Percentiles rank a stretch among this genome's conserved stretches.
Conservation (phyloP, 257 asterid genomes). For the Solanum peruvianum region DNA sequence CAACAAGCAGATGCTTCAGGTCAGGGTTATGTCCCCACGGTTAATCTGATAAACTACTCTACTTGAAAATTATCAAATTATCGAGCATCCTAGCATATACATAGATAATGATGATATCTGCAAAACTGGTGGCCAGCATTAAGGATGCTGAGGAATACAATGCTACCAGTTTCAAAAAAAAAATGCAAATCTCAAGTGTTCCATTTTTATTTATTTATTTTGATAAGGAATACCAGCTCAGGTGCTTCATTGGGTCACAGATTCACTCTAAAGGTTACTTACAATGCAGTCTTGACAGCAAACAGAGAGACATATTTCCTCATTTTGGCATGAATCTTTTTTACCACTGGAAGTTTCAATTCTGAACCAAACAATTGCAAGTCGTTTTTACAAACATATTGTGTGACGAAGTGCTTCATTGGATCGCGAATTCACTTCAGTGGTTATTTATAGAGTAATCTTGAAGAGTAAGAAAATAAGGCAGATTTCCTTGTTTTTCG, state of each 20-base stretch:
- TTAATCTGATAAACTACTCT: background rate
- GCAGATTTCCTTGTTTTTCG: background rate
- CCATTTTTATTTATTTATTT: background rate
- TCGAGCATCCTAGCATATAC: background rate
- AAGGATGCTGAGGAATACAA: too few relatives aligned
- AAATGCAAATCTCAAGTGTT: background rate
- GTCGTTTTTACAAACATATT: background rate
- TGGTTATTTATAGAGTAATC: background rate
- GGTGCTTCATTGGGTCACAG: background rate
- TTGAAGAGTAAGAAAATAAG: background rate
- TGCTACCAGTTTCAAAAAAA: too few relatives aligned
- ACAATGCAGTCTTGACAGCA: background rate
- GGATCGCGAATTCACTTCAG: background rate
- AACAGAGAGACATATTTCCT: background rate
- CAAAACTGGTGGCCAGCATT: background rate
- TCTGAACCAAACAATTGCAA: background rate
- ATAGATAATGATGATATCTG: background rate
- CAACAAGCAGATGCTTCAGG: background rate
- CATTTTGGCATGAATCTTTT: background rate
- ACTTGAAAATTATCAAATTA: background rate
- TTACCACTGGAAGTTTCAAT: background rate
- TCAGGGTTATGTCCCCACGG: background rate
- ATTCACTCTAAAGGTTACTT: background rate
- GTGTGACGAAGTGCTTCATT: background rate
- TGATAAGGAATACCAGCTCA: background rate